These are phyloP conservation scores for Pyrus betulifolia DNA, from an alignment of 306 rosid genomes.

Conservation along the genomic window DNA sequence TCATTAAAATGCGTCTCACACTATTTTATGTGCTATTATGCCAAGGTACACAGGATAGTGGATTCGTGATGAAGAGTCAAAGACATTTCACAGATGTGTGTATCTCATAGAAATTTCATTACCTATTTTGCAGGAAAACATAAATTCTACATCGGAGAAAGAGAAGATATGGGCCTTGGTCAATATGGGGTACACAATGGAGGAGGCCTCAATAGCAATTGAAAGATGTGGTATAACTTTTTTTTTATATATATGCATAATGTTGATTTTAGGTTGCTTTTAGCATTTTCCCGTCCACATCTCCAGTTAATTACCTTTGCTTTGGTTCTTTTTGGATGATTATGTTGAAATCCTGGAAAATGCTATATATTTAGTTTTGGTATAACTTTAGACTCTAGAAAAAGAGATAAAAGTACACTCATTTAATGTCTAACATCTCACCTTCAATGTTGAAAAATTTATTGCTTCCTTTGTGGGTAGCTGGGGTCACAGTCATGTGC, in stretches of 20 bases:
- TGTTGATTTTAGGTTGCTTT: background rate
- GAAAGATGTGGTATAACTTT: conserved; percentile 69
- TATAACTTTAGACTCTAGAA: background rate
- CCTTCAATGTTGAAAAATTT: background rate
- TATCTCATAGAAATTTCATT: background rate
- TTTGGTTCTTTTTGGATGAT: background rate
- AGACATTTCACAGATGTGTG: background rate
- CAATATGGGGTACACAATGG: conserved; percentile 62
- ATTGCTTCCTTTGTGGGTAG: background rate
- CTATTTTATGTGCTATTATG: background rate
- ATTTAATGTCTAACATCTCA: background rate
- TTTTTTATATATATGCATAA: background rate
- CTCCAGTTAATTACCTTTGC: background rate
- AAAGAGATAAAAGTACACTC: background rate
- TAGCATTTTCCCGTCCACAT: background rate
- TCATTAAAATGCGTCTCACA: background rate
- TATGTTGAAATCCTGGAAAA: background rate
- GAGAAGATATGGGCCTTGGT: conserved; percentile 36
- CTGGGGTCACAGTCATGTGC: background rate
- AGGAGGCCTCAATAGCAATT: conserved; percentile 63
- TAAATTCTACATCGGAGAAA: conserved; percentile 27
- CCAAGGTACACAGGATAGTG: background rate
- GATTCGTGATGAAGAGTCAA: background rate
- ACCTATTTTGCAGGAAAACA: conserved; percentile 41
- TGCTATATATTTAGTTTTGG: background rate